Base-by-base conservation (phyloP, 495 filamentous ascomycete species). In the Lasiosphaeriaceae sp. region DNA sequence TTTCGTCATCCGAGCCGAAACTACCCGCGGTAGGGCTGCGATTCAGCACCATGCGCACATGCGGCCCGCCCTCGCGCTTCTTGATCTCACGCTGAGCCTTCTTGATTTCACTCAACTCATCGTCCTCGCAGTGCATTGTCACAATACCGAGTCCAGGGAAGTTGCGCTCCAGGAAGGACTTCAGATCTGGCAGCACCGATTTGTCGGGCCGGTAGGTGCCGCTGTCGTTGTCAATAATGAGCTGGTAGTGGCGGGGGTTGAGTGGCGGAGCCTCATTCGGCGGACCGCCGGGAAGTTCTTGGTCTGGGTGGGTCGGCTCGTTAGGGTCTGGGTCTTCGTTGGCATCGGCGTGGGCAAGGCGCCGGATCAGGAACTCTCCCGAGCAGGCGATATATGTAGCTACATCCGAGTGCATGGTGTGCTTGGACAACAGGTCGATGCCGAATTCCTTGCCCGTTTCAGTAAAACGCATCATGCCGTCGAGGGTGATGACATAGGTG, bases 381-480 rank as follows among this genome's bases (percentile, higher is more conserved):
- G 87, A 87, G 68, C 86, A 96, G 2, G 92, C 92, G 56, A 97
- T 88, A 67, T 96, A 95, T 19, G 87, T 87, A 16, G 85, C 86
- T 3, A 95, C 91, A 71, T 96, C 86, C 65, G 88, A 91, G 66
- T 97, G 93, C 87, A 97, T 92, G 29, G 89, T 95, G 68, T 97
- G 93, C 68, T 97, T 97, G 62, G 84, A 88, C 54, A 97, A 72
- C 56, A 97, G 70, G 66, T 97, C 92, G 54, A 97, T 90, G 26
- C 92, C 90, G 54, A 97, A 96, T 66, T 96, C 91, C 57, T 92
- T 90, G 8, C 92, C 92, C 0, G 93, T 97, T 69, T 96, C 92
- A 0, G 92, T 96, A 71, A 96, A 97, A 21, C 90, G 86, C 62
- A 94, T 77, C 31, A 90, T 77, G 4, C 85, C 87, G 61, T 97